Base-by-base conservation (phyloP, 768 basidiomycete species). In the Strobilomyces confusus region DNA sequence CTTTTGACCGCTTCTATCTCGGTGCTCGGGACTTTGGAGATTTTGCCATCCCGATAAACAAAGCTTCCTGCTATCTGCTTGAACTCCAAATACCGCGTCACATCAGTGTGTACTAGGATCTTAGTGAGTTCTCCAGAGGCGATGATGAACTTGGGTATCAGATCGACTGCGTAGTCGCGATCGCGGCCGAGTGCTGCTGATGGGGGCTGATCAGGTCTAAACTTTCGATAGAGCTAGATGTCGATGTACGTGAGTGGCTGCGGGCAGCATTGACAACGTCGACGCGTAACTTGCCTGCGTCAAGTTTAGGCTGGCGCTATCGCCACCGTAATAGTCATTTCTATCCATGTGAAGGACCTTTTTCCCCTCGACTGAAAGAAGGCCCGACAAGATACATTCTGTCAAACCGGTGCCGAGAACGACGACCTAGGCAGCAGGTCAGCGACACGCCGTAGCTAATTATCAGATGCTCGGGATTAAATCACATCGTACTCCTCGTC, bases 31-130 rank as follows among this genome's bases (percentile, higher is more conserved):
- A 99, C 97, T 73, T 99, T 99, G 56, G 91, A 92, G 73, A 99
- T 97, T 74, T 73, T 89, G 47, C 94, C 93, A 71, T 98, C 95
- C 49, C 95, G 87, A 71, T 94, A 98, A 54, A 99, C 97, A 73
- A 88, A 99, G 68, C 91, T 94, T 49, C 95, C 97, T 0, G 97
- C 93, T 73, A 99, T 98, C 76, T 98, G 95, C 78, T 98, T 99
- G 80, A 99, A 99, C 69, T 98, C 97, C 65, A 99, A 87, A 74
- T 99, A 99, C 56, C 94, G 87, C 38, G 91, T 95, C 57, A 99
- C 97, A 68, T 99, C 94, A 59, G 97, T 98, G 77, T 98, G 95
- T 38, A 99, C 94, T 58, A 99, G 87, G 73, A 99, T 98, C 73
- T 87, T 89, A 49, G 95, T 97, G 66, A 99, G 86, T 72, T 98